These are phyloP conservation scores for Triangularia setosa DNA, from an alignment of 2,329 filamentous ascomycete genomes.

Conservation along the genomic window DNA sequence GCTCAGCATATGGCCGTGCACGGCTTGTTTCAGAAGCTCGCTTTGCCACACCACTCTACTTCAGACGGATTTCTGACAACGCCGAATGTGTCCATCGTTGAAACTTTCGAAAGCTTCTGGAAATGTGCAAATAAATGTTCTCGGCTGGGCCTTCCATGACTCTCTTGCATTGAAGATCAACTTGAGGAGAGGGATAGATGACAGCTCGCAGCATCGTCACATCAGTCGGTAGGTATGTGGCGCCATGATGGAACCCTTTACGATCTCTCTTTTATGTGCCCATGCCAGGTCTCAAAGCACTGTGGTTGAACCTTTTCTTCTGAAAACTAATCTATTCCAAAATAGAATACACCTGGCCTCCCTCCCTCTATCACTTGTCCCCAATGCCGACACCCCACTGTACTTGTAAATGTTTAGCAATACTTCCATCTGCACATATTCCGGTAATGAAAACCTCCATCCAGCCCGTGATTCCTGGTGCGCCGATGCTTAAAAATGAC, in stretches of 20 bases:
- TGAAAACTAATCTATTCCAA: not conserved
- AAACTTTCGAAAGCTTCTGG: not conserved
- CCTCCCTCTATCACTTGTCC: not conserved
- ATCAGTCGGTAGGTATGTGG: not conserved
- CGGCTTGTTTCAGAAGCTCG: not conserved
- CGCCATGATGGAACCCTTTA: not conserved
- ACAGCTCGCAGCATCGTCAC: not conserved
- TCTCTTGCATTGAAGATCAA: not conserved
- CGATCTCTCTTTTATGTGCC: not conserved
- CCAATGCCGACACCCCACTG: not conserved
- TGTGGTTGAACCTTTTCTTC: not conserved
- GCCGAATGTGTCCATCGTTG: not conserved
- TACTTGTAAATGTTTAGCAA: not conserved
- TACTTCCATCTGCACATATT: not conserved
- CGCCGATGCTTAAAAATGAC: not conserved
- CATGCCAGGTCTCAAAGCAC: not conserved
- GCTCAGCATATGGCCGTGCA: not conserved
- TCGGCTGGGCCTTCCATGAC: not conserved
- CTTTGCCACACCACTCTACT: slow-evolving; percentile 1
- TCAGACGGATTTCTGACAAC: not conserved
- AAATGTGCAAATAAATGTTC: not conserved
- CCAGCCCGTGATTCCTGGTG: not conserved
- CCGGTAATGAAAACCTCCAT: not conserved
- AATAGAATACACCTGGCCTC: not conserved
- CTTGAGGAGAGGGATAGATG: not conserved